A percentile compares a stretch with the other conserved stretches of the same genome.
phyloP scores from a whole-genome alignment of 1,284 basidiomycete species.

The Cutaneotrichosporon cyanovorans region DNA sequence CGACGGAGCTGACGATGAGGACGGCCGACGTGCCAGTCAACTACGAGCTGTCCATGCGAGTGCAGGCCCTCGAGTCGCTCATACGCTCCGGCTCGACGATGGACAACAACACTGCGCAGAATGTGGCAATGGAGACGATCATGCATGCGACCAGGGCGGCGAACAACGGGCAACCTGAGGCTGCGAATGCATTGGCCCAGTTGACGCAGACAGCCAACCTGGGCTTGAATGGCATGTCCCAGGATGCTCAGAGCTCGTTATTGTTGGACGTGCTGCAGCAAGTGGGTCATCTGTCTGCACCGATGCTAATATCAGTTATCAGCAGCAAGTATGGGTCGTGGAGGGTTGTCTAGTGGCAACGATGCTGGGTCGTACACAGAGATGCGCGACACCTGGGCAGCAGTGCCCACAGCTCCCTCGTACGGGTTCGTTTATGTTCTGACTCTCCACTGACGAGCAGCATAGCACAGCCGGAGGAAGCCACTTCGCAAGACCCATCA shows the following conservation, averaged over 20 bases:
- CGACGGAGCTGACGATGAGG: slow-evolving; percentile 1
- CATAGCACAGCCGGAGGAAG: slow-evolving; percentile 46
- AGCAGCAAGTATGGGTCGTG: slow-evolving; percentile 28
- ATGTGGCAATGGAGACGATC: slow-evolving; percentile 38
- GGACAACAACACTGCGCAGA: slow-evolving; percentile 31
- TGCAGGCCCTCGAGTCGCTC: slow-evolving; percentile 39
- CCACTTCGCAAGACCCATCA: slow-evolving; percentile 74
- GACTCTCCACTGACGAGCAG: slow-evolving; percentile 8
- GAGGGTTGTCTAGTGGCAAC: slow-evolving; percentile 1
- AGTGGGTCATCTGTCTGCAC: neutral
- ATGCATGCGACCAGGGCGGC: slow-evolving; percentile 38
- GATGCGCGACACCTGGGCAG: slow-evolving; percentile 32
- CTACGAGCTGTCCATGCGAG: slow-evolving; percentile 35
- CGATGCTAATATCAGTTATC: slow-evolving; percentile 18
- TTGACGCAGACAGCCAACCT: slow-evolving; percentile 24
- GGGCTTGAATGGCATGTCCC: slow-evolving; percentile 27
- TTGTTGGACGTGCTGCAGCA: slow-evolving; percentile 41
- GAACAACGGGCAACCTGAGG: slow-evolving; percentile 34
- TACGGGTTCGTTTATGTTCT: slow-evolving; percentile 24
- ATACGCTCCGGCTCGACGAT: slow-evolving; percentile 35
- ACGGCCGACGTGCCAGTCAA: slow-evolving; percentile 28
- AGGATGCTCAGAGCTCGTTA: slow-evolving; percentile 34
- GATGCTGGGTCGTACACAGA: slow-evolving; percentile 8
- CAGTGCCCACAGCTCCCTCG: slow-evolving; percentile 23
- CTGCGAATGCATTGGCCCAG: slow-evolving; percentile 35